A percentile compares a stretch with the other conserved stretches of the same genome.
Evolutionary conservation across 2,329 filamentous ascomycete species (phyloP).

Genomic region (Alternaria triticimaculans): DNA sequence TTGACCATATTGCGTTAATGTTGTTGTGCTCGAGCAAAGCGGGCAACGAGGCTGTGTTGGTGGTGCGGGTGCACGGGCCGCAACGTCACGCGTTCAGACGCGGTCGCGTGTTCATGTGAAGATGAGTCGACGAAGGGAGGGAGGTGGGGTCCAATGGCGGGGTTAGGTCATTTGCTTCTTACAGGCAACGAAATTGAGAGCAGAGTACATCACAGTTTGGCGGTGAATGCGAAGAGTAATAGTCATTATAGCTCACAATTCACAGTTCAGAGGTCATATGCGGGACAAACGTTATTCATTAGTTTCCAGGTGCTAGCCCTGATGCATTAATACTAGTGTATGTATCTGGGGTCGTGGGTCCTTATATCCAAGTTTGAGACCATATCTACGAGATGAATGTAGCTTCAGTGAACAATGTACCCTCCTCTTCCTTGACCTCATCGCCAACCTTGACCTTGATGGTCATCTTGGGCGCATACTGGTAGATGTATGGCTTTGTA

Average conservation of each 20-base stretch:
- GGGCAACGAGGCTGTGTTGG: background rate
- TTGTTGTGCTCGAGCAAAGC: background rate
- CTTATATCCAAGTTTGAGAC: constrained; percentile 19
- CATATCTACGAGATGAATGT: constrained; percentile 84
- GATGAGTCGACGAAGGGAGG: background rate
- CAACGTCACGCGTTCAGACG: constrained; percentile 16
- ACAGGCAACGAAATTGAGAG: background rate
- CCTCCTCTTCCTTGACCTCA: constrained; percentile 77
- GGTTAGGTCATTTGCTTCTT: background rate
- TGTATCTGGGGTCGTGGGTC: constrained; percentile 29
- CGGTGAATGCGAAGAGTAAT: background rate
- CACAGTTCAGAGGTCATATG: background rate
- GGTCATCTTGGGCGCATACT: constrained; percentile 77
- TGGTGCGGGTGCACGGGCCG: background rate
- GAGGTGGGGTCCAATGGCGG: constrained; percentile 6
- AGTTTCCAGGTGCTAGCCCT: constrained; percentile 45
- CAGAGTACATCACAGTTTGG: background rate
- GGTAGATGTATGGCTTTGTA: constrained; percentile 97
- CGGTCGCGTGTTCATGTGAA: constrained; percentile 23
- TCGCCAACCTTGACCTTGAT: constrained; percentile 88
- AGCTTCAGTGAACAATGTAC: constrained; percentile 82
- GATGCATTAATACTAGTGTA: constrained; percentile 44
- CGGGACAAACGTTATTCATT: constrained; percentile 31
- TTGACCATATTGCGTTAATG: constrained; percentile 15
- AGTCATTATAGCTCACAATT: background rate